Conservation (phyloP, 2,329 filamentous ascomycete species). For the Geosmithia putterillii region DNA sequence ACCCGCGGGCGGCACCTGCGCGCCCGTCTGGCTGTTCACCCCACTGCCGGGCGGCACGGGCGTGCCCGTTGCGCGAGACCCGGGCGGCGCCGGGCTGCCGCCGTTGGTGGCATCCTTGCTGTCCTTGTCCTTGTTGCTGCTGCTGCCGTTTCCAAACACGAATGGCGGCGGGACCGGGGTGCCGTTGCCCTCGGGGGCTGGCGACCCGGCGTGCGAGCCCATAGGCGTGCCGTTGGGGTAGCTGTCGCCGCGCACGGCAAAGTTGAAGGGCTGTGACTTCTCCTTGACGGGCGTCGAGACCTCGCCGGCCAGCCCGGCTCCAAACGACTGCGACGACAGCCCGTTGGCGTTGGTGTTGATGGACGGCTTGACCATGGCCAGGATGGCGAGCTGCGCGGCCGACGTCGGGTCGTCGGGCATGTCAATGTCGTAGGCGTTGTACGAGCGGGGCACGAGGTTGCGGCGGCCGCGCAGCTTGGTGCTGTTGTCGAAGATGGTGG, state of each 20-base stretch:
- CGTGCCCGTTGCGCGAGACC: constrained; percentile 35
- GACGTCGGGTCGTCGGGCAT: constrained; percentile 81
- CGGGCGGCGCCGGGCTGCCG: constrained; percentile 40
- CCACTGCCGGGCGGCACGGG: constrained; percentile 18
- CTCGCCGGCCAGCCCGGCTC: constrained; percentile 13
- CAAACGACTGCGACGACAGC: constrained; percentile 16
- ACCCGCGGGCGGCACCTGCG: constrained; percentile 23
- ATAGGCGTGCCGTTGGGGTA: constrained; percentile 66
- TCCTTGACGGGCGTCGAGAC: constrained; percentile 51
- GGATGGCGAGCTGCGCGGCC: constrained; percentile 61
- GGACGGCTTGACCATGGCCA: constrained; percentile 48
- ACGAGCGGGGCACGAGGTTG: constrained; percentile 74
- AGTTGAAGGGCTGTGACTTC: constrained; percentile 54
- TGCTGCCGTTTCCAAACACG: constrained; percentile 33
- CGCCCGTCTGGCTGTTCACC: constrained; percentile 9
- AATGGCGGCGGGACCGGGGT: constrained; percentile 51
- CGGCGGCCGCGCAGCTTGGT: constrained; percentile 69
- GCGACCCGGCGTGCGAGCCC: constrained; percentile 79
- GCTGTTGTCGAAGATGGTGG: constrained; percentile 72
- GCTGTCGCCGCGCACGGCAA: constrained; percentile 47
- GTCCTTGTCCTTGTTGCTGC: constrained; percentile 1
- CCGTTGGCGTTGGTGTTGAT: constrained; percentile 18
- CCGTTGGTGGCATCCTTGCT: constrained; percentile 24
- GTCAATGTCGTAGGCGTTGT: constrained; percentile 86
- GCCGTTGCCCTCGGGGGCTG: constrained; percentile 62